Percentiles rank a stretch among this genome's conserved stretches.
These are phyloP conservation scores for Dendrobium officinale DNA, from an alignment of 106 monocot genomes.

Conservation along the genomic window DNA sequence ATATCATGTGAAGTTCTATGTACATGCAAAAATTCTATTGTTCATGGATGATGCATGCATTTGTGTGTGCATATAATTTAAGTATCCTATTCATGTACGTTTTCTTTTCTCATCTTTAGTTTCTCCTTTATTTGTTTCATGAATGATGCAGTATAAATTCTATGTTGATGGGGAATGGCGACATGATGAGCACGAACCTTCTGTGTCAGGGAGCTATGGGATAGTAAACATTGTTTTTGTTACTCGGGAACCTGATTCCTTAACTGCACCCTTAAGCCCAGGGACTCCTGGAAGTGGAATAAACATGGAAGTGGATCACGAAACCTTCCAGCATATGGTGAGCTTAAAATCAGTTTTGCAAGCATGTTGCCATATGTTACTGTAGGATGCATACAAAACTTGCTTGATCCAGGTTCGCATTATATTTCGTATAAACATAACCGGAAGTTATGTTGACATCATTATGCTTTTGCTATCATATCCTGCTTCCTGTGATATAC, in stretches of 20 bases:
- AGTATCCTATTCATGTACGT: neutral
- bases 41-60: neutral
- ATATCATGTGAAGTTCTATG: neutral
- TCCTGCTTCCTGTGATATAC: neutral
- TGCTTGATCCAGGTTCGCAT: neutral
- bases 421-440: neutral
- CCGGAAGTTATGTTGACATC: neutral
- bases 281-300: constrained; percentile 25
- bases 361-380: neutral
- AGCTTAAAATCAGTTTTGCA: constrained; percentile 11
- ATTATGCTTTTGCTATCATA: neutral
- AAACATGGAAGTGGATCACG: constrained; percentile 86
- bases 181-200: constrained; percentile 82
- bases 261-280: constrained; percentile 29
- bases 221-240: constrained; percentile 71
- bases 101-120: neutral
- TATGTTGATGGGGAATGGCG: constrained; percentile 92
- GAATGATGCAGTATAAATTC: constrained; percentile 78
- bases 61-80: neutral
- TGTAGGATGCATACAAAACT: neutral
- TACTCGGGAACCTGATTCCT: constrained; percentile 42
- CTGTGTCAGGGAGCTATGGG: constrained; percentile 51
- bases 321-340: constrained; percentile 45
- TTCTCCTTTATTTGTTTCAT: neutral
- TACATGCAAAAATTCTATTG: neutral